These are phyloP conservation scores for Hondaea fermentalgiana DNA, from an alignment of 108 stramenopile genomes.

Conservation along the genomic window DNA sequence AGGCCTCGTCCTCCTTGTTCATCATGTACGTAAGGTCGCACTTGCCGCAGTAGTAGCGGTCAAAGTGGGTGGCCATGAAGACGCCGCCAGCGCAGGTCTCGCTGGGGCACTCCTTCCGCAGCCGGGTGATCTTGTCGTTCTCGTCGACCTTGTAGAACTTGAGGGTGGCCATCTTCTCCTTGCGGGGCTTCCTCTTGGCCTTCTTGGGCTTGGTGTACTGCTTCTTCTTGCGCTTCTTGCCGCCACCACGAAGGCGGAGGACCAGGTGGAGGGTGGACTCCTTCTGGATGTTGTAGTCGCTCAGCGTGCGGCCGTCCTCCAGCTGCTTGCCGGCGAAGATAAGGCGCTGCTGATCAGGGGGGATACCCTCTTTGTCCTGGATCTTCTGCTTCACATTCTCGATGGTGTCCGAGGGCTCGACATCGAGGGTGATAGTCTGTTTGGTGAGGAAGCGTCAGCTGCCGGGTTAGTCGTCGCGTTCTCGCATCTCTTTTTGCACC, in stretches of 20 bases:
- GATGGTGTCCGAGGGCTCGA: too few species aligned
- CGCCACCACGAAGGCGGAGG: constrained; percentile 72
- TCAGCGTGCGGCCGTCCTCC: constrained; percentile 67
- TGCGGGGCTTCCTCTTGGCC: constrained; percentile 84
- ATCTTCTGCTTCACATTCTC: too few species aligned
- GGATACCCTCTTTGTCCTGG: too few species aligned
- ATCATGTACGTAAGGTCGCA: constrained; percentile 85
- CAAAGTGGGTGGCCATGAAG: constrained; percentile 97
- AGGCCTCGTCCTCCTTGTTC: constrained; percentile 49
- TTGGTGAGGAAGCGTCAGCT: too few species aligned
- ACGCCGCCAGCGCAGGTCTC: constrained; percentile 83
- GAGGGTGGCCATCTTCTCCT: constrained; percentile 86
- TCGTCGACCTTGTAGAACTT: constrained; percentile 98
- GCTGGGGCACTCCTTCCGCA: constrained; percentile 86
- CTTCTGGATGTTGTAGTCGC: constrained; percentile 91
- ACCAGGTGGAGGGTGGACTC: constrained; percentile 91
- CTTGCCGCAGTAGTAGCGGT: constrained; percentile 99
- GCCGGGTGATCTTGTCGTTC: constrained; percentile 87
- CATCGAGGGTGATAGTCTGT: too few species aligned
- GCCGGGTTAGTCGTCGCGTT: too few species aligned
- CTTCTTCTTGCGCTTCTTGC: constrained; percentile 22
- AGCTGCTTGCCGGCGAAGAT: too few species aligned
- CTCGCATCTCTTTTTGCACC: too few species aligned
- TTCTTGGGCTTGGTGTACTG: constrained; percentile 98
- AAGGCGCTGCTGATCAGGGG: too few species aligned